Evolutionary conservation across 2,329 filamentous ascomycete genomes (phyloP), one percentile per base, ranked within the genome.

Genomic region (Xylariaceae sp.): DNA sequence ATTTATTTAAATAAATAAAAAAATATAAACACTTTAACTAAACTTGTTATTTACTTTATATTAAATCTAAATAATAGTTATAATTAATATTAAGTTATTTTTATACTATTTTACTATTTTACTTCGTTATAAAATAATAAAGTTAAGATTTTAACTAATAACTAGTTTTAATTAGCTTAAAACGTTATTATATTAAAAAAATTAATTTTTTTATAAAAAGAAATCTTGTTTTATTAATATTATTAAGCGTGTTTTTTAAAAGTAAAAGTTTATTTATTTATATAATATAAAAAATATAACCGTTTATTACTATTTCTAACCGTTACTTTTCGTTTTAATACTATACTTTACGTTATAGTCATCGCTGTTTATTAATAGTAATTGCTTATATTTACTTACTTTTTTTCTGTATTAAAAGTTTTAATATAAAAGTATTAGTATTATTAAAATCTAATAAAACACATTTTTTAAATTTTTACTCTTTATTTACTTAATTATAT

Each of bases 391-490:
- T 44, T 9, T 40, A 23, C 37, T 40, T n/a, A 3, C 23, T 29
- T 23, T 36, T n/a, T 24, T 34, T 34, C 28, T 51, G 14, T 3
- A 34, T 23, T 5, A 43, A 12, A 19, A 17, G 43, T 26, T 51
- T 36, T 51, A n/a, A 3, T 51, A 51, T 51, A 12, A 36, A 51
- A 8, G 34, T 47, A 34, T 34, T 36, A n/a, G 48, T 51, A 43
- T 34, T 9, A 23, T 43, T 17, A 33, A 21, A 16, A 51, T 26
- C 19, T 7, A 43, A 43, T 51, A 8, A 12, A 43, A 24, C 23
- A 34, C 24, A 34, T 51, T 3, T 34, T 11, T 51, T 33, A 31
- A 24, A 29, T 12, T 31, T 34, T 16, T 5, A 41, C 36, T 41
- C 12, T 24, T 43, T 43, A 43, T 29, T n/a, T n/a, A n/a, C n/a